Evolutionary conservation across 148 eudicot species (phyloP).

Genomic region (Camellia granthamiana): DNA sequence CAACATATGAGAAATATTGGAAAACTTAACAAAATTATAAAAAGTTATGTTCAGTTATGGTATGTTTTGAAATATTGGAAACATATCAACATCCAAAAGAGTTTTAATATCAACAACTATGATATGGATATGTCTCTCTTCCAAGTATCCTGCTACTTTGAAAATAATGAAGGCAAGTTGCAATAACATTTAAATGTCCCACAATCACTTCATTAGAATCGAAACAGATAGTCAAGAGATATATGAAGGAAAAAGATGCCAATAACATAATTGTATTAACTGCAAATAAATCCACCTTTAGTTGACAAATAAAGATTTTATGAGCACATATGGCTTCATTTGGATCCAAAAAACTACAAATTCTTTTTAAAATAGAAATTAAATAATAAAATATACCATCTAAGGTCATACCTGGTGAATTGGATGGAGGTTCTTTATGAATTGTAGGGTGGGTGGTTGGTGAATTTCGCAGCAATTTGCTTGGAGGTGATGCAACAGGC

Average conservation of each 20-base stretch:
- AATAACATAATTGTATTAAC: background rate
- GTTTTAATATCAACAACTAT: too few species aligned
- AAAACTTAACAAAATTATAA: too few species aligned
- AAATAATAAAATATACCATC: background rate
- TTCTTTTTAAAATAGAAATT: background rate
- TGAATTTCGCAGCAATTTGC: constrained; percentile 21
- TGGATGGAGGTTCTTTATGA: constrained; percentile 22
- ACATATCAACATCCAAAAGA: background rate
- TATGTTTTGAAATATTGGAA: background rate
- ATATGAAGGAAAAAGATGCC: background rate
- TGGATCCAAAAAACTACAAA: background rate
- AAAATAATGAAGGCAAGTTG: background rate
- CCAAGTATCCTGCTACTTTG: too few species aligned
- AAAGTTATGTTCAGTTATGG: too few species aligned
- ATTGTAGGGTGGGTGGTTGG: constrained; percentile 21
- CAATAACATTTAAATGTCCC: background rate
- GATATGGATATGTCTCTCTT: background rate
- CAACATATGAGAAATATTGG: too few species aligned
- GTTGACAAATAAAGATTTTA: background rate
- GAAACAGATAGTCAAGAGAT: too few species aligned
- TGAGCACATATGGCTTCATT: constrained; percentile 1
- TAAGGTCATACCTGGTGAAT: constrained; percentile 24
- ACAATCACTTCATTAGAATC: background rate
- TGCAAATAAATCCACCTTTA: background rate
- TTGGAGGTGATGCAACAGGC: constrained; percentile 29